Evolutionary conservation across 1,284 basidiomycete species (phyloP).

Genomic region (Apiotrichum porosum): DNA sequence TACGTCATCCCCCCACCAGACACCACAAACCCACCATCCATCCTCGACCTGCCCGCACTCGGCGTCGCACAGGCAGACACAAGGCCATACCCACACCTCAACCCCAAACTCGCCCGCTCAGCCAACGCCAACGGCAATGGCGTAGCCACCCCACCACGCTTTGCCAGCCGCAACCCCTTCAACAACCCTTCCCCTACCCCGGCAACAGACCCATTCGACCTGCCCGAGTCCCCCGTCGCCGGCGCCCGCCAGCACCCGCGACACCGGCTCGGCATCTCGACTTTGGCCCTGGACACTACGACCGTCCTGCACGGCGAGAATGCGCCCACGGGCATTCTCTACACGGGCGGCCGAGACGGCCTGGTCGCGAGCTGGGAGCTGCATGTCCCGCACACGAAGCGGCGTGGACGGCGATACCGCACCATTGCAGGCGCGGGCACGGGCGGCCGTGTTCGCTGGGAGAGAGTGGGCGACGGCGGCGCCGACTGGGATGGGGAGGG

Average conservation of each 20-base stretch:
- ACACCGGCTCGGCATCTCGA: conserved; percentile 80
- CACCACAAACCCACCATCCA: conserved; percentile 54
- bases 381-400: conserved; percentile 58
- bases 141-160: conserved; percentile 17
- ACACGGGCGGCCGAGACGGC: conserved; percentile 89
- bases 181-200: conserved; percentile 8
- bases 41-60: conserved; percentile 65
- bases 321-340: conserved; percentile 83
- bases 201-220: background rate
- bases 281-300: conserved; percentile 77
- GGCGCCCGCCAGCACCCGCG: conserved; percentile 56
- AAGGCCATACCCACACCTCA: conserved; percentile 61
- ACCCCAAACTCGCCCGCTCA: no score
- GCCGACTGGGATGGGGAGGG: conserved; percentile 64
- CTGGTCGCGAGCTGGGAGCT: conserved; percentile 89
- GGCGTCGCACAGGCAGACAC: conserved; percentile 45
- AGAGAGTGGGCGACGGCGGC: conserved; percentile 41
- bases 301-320: conserved; percentile 63
- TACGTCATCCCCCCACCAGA: conserved; percentile 75
- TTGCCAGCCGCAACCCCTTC: conserved; percentile 20
- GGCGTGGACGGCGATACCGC: conserved; percentile 47
- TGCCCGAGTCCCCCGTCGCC: background rate
- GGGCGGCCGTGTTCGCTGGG: conserved; percentile 32
- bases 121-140: conserved; percentile 12
- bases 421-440: conserved; percentile 24